phyloP scores from a whole-genome alignment of 306 rosid genomes.

The Cicer chorassanicum region DNA sequence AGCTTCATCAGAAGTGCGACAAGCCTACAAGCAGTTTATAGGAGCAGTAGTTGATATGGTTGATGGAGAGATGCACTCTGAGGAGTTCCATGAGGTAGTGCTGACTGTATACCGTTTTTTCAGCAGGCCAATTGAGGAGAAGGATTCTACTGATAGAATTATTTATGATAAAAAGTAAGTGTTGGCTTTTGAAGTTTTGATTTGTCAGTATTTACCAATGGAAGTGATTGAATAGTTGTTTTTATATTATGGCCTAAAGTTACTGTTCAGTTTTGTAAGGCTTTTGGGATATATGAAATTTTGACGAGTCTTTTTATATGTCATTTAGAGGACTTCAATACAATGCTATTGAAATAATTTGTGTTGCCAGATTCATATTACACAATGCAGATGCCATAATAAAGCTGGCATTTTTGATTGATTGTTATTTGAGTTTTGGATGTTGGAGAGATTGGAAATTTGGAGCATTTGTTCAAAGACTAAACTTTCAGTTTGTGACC shows the following conservation, averaged over 20 bases:
- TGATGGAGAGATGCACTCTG: slow-evolving; percentile 83
- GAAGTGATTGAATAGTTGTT: slow-evolving; percentile 24
- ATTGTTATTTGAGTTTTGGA: slow-evolving; percentile 33
- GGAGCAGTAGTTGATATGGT: slow-evolving; percentile 81
- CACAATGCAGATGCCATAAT: slow-evolving; percentile 27
- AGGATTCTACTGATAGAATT: slow-evolving; percentile 42
- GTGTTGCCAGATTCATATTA: slow-evolving; percentile 21
- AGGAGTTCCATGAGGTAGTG: slow-evolving; percentile 84
- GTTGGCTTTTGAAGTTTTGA: slow-evolving; percentile 27
- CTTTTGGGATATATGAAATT: not conserved
- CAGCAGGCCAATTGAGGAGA: slow-evolving; percentile 46
- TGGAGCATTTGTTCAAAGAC: slow-evolving; percentile 30
- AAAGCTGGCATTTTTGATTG: slow-evolving; percentile 29
- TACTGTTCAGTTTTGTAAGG: slow-evolving; percentile 1
- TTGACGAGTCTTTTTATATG: not conserved
- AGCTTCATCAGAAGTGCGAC: slow-evolving; percentile 59
- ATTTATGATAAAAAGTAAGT: slow-evolving; percentile 60
- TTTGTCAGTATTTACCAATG: slow-evolving; percentile 8
- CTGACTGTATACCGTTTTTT: slow-evolving; percentile 43
- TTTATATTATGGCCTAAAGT: slow-evolving; percentile 3
- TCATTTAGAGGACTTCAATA: slow-evolving; percentile 29
- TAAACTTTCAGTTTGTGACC: slow-evolving; percentile 25
- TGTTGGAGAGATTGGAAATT: slow-evolving; percentile 24
- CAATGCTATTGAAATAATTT: slow-evolving; percentile 31
- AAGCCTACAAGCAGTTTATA: slow-evolving; percentile 68